phyloP scores from a whole-genome alignment of 2,329 filamentous ascomycete species.

The Aspergillus pseudotamarii region DNA sequence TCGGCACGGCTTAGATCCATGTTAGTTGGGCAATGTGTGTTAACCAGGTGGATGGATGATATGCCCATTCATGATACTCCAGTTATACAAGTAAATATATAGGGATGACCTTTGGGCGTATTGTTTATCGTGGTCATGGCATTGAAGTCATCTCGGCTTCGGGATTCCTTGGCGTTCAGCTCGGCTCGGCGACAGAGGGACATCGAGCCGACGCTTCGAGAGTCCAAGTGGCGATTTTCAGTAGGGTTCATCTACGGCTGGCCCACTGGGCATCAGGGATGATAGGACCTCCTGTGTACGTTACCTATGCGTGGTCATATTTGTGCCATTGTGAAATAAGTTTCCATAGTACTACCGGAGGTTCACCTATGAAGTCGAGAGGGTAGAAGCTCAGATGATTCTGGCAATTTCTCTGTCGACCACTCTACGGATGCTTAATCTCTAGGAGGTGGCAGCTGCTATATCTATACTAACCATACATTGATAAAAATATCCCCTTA shows the following conservation, averaged over 20 bases:
- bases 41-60: not conserved
- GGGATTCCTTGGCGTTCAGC: not conserved
- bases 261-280: no score
- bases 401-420: no score
- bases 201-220: not conserved
- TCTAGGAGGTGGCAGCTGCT: no score
- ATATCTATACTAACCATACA: no score
- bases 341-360: no score
- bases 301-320: no score
- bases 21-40: not conserved
- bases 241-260: no score
- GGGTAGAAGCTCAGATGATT: no score
- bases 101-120: not conserved
- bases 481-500: no score
- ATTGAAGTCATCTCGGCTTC: not conserved
- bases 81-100: not conserved
- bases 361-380: accelerated
- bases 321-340: no score
- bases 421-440: no score
- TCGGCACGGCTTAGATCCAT: not conserved
- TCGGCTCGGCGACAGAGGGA: not conserved
- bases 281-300: no score
- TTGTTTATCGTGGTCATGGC: not conserved
- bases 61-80: not conserved
- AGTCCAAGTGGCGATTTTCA: not conserved